These are phyloP conservation scores for Penicillium fimorum DNA, from an alignment of 495 filamentous ascomycete species.

Conservation along the genomic window DNA sequence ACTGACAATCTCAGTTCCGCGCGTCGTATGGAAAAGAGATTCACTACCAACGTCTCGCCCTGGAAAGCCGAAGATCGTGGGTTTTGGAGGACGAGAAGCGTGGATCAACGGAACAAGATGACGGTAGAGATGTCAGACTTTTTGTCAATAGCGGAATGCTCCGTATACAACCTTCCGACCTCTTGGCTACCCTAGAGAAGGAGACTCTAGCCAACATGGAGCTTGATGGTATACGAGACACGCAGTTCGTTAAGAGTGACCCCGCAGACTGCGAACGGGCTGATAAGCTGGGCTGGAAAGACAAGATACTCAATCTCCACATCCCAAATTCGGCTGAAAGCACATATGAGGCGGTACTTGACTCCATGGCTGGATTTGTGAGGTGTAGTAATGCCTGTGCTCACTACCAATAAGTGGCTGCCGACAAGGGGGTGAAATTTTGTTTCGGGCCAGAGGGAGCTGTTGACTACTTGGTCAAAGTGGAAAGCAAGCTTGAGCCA, in stretches of 20 bases:
- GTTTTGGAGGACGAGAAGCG: constrained; percentile 17
- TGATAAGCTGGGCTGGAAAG: constrained; percentile 12
- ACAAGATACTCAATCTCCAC: constrained; percentile 16
- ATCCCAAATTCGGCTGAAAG: constrained; percentile 13
- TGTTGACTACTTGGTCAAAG: constrained; percentile 16
- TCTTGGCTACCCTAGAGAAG: constrained; percentile 10
- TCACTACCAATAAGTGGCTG: constrained; percentile 17
- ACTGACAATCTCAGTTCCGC: constrained; percentile 10
- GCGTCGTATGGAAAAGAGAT: constrained; percentile 20
- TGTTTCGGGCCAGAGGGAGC: constrained; percentile 12
- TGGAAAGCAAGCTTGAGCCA: constrained; percentile 6
- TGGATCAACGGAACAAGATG: background rate
- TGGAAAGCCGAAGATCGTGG: constrained; percentile 17
- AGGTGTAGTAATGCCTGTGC: constrained; percentile 20
- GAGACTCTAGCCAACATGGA: constrained; percentile 17
- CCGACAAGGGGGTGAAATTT: constrained; percentile 15
- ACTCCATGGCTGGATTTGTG: constrained; percentile 19
- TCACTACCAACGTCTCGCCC: constrained; percentile 22
- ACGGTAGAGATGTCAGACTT: background rate
- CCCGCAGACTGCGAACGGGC: constrained; percentile 18
- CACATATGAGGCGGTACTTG: constrained; percentile 17
- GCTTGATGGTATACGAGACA: constrained; percentile 17
- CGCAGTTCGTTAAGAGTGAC: constrained; percentile 20
- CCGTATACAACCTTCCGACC: constrained; percentile 17
- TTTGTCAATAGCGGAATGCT: constrained; percentile 21